phyloP scores from a whole-genome alignment of 805 yeast species.

The Wickerhamomyces silvicola region DNA sequence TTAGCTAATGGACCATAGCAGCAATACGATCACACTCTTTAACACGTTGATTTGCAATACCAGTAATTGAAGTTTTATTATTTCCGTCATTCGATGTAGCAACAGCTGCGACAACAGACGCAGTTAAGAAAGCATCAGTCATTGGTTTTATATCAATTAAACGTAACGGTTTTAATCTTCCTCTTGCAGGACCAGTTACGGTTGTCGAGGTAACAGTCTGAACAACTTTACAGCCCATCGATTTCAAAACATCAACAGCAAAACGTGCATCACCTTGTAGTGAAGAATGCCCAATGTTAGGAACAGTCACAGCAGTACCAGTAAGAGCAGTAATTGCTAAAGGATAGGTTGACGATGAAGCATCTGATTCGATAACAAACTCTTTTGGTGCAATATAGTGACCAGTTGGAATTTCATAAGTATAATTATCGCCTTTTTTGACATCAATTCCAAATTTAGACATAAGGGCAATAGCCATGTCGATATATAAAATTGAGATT shows the following conservation, averaged over 20 bases:
- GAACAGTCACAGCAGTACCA: constrained; percentile 87
- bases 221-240: constrained; percentile 90
- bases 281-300: constrained; percentile 87
- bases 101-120: constrained; percentile 94
- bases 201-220: constrained; percentile 87
- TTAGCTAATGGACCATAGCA: constrained; percentile 87
- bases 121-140: constrained; percentile 98
- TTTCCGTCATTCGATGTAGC: constrained; percentile 46
- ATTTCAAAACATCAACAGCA: constrained; percentile 84
- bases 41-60: constrained; percentile 97
- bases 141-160: constrained; percentile 97
- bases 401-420: constrained; percentile 88
- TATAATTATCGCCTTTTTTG: constrained; percentile 66
- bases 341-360: constrained; percentile 96
- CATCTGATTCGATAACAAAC: constrained; percentile 92
- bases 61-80: constrained; percentile 69
- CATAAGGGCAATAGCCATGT: constrained; percentile 98
- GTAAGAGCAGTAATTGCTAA: constrained; percentile 96
- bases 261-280: constrained; percentile 96
- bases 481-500: constrained; percentile 89
- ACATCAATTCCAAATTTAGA: constrained; percentile 79
- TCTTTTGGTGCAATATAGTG: constrained; percentile 72
- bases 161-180: constrained; percentile 60
- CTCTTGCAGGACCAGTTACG: constrained; percentile 80
- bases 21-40: constrained; percentile 94